Evolutionary conservation across 1,139 yeast species (phyloP).

Genomic region (Candida neerlandica): DNA sequence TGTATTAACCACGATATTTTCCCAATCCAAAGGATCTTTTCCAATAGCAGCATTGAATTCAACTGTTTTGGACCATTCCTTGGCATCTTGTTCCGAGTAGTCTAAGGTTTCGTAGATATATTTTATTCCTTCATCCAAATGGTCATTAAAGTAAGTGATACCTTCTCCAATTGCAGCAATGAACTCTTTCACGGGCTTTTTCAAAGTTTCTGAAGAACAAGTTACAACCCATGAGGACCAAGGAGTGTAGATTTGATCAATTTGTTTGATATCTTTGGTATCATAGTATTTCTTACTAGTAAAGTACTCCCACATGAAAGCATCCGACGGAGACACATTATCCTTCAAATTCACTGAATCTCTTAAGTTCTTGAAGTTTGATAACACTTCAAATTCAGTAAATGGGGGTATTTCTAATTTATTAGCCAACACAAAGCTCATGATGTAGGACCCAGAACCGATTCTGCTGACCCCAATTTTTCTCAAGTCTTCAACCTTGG

Average conservation of each 20-base stretch:
- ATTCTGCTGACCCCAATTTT: slow-evolving; percentile 83
- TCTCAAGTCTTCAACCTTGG: slow-evolving; percentile 52
- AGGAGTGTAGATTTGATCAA: slow-evolving; percentile 90
- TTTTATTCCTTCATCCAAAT: slow-evolving; percentile 66
- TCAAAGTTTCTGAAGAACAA: slow-evolving; percentile 41
- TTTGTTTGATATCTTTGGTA: slow-evolving; percentile 70
- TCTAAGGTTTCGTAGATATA: slow-evolving; percentile 71
- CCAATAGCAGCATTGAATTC: slow-evolving; percentile 56
- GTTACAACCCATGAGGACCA: slow-evolving; percentile 96
- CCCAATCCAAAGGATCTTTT: slow-evolving; percentile 47
- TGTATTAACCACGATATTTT: slow-evolving; percentile 57
- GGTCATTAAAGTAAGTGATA: slow-evolving; percentile 58
- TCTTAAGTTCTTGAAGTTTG: slow-evolving; percentile 74
- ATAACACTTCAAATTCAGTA: slow-evolving; percentile 55
- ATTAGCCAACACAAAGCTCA: slow-evolving; percentile 82
- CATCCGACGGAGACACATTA: slow-evolving; percentile 55
- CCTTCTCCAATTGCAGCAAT: slow-evolving; percentile 65
- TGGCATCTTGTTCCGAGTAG: slow-evolving; percentile 75
- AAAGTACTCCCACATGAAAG: slow-evolving; percentile 95
- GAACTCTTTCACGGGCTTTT: slow-evolving; percentile 41
- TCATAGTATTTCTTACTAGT: slow-evolving; percentile 87
- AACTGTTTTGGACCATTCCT: slow-evolving; percentile 79
- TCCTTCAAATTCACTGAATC: slow-evolving; percentile 69
- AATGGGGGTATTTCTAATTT: slow-evolving; percentile 51
- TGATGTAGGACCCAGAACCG: slow-evolving; percentile 89